Evolutionary conservation across 306 rosid genomes (phyloP).

Genomic region (Sicyos edulis): DNA sequence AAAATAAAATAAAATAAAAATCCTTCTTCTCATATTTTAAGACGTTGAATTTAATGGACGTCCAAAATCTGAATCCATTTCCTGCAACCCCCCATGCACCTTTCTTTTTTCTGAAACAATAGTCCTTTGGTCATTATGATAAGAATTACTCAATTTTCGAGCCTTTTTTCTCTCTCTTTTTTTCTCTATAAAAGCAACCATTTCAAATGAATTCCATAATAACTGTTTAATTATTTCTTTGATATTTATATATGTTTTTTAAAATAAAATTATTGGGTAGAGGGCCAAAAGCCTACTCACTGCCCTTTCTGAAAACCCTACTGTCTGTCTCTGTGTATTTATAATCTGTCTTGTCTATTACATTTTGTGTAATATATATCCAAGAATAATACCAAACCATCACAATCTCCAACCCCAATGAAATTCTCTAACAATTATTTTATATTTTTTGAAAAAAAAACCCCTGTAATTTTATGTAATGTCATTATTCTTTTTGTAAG

Average conservation of each 20-base stretch:
- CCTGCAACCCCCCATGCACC: constrained; percentile 19
- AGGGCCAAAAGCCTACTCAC: constrained; percentile 10
- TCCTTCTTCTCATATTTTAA: background rate
- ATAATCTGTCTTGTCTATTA: background rate
- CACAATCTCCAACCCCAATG: constrained; percentile 16
- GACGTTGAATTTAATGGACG: constrained; percentile 20
- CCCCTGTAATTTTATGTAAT: background rate
- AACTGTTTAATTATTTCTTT: background rate
- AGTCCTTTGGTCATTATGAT: constrained; percentile 42
- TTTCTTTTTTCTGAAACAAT: constrained; percentile 9
- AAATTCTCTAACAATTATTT: background rate
- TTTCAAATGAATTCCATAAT: background rate
- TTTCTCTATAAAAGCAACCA: background rate
- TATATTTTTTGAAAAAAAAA: too few relatives aligned
- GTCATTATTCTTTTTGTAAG: constrained; percentile 1
- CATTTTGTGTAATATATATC: too few relatives aligned
- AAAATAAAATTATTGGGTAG: background rate
- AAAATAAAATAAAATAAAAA: too few relatives aligned
- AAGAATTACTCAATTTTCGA: constrained; percentile 45
- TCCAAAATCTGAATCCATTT: constrained; percentile 21
- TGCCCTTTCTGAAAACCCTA: constrained; percentile 21
- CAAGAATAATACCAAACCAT: constrained; percentile 15
- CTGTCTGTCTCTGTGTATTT: constrained; percentile 23
- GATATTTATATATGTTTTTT: too few relatives aligned
- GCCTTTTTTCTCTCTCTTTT: background rate